These are phyloP conservation scores for Acer negundo DNA, from an alignment of 345 rosid genomes.

Conservation along the genomic window DNA sequence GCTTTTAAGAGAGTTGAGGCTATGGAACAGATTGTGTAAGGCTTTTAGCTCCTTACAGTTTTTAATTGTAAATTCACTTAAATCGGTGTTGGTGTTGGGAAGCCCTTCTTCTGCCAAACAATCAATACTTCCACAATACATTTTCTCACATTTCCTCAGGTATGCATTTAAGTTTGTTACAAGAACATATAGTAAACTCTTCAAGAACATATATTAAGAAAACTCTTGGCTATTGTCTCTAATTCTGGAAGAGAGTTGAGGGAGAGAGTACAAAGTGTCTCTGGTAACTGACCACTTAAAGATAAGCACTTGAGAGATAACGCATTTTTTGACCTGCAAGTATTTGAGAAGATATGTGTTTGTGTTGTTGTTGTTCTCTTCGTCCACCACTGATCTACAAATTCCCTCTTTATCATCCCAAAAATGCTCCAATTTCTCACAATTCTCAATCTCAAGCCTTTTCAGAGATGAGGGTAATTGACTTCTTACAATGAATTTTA, in stretches of 20 bases:
- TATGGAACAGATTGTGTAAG: background rate
- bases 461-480: background rate
- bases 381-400: constrained; percentile 2
- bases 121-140: background rate
- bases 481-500: too few species aligned
- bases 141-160: background rate
- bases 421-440: constrained; percentile 19
- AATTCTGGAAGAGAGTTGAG: too few species aligned
- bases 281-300: background rate
- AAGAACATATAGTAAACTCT: background rate
- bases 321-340: background rate
- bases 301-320: background rate
- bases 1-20: constrained; percentile 13
- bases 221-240: background rate
- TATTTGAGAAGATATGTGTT: background rate
- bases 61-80: background rate
- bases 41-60: background rate
- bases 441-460: background rate
- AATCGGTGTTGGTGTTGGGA: background rate
- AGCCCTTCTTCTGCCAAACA: background rate
- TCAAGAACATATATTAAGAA: background rate
- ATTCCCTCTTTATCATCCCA: background rate
- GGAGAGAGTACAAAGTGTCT: background rate
- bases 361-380: background rate
- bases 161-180: background rate